Base-by-base conservation (phyloP, 2,329 filamentous ascomycete genomes). In the Drechmeria coniospora region DNA sequence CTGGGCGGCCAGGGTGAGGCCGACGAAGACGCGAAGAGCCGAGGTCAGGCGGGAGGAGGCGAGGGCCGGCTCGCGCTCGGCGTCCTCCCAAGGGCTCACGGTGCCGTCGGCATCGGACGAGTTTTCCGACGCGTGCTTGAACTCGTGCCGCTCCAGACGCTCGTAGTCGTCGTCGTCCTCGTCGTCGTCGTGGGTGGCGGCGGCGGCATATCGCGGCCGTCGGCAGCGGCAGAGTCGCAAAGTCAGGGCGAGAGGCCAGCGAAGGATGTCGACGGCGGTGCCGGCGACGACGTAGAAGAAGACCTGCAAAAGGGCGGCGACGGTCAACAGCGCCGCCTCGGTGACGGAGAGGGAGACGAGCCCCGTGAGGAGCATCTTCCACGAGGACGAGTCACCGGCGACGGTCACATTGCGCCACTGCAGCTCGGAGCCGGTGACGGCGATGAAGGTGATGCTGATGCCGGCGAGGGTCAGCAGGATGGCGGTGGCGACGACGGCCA, bases 321-420 rank as follows among this genome's bases (percentile, higher is more conserved):
- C 28, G 2, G 36, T 3, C 8, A 42, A 21, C 3, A 44, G 36
- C 3, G 22, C 28, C 3, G 12, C 26, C 1, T 43, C 17, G 1
- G 42, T 40, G 17, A 44, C 13, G 2, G 35, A 25, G 6, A 42
- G 44, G 11, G 45, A 44, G 14, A 50, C 23, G 15, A 48, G 26
- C 1, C 50, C 51, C 2, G 47, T 39, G 2, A 53, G 39, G 9
- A 54, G 34, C 21, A 50, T 37, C 10, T 37, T 36, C 32, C 43
- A 38, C 1, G 46, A 47, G 2, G 46, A 44, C 8, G 46, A 35
- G 19, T 54, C 51, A 8, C 39, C 36, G 0, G 42, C 43, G 7
- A 53, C 26, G 9, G 35, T 47, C 14, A 51, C 33, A 25, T 54
- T 53, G 23, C 47, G 41, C 39, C 50, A 50, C 21, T 49, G 51